phyloP scores from a whole-genome alignment of 257 asterid genomes.

The Nicotiana attenuata region DNA sequence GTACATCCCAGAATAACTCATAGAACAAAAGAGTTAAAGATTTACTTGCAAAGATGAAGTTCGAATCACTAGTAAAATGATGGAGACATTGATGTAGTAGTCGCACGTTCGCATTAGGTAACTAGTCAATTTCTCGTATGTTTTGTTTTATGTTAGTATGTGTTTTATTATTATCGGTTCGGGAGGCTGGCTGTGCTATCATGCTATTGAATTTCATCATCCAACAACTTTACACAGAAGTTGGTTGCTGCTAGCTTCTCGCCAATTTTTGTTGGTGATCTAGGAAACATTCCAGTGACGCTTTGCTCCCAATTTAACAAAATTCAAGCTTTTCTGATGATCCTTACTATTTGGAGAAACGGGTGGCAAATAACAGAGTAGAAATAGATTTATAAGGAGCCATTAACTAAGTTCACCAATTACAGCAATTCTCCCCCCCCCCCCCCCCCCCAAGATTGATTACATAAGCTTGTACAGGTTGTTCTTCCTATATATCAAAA shows the following conservation, averaged over 20 bases:
- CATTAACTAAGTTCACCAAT: not conserved
- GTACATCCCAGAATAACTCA: not conserved
- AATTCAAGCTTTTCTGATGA: not conserved
- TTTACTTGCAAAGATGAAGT: no score
- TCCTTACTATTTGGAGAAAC: not conserved
- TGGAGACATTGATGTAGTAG: not conserved
- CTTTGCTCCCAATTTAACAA: not conserved
- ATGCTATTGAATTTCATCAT: not conserved
- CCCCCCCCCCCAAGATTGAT: slow-evolving; percentile 11
- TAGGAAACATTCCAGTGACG: not conserved
- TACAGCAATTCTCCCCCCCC: slow-evolving; percentile 18
- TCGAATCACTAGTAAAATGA: not conserved
- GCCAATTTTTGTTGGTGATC: not conserved
- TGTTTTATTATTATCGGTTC: not conserved
- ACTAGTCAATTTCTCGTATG: not conserved
- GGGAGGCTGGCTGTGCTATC: not conserved
- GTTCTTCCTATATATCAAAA: slow-evolving; percentile 58
- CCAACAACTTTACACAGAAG: not conserved
- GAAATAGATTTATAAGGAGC: not conserved
- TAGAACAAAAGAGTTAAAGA: not conserved
- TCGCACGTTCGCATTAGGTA: not conserved
- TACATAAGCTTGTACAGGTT: slow-evolving; percentile 53
- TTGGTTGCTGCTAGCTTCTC: not conserved
- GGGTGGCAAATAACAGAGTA: not conserved
- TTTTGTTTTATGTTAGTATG: not conserved